These are phyloP conservation scores for Emericellopsis terricola DNA, from an alignment of 495 filamentous ascomycete genomes.

Conservation along the genomic window DNA sequence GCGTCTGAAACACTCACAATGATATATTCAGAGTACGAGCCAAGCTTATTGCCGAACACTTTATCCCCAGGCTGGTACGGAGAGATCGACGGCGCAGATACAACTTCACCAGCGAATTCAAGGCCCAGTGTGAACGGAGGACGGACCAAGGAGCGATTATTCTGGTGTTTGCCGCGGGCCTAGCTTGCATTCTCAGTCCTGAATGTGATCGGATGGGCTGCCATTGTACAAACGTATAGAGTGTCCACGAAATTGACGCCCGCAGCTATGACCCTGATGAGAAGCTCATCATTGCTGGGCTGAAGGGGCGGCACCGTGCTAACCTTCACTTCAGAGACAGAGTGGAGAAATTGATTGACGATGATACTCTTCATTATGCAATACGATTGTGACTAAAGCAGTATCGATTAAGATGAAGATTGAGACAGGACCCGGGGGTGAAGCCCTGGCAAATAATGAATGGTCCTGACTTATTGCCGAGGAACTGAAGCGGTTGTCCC, in stretches of 20 bases:
- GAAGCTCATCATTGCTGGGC: constrained; percentile 5
- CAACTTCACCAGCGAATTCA: constrained; percentile 12
- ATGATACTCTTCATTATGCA: constrained; percentile 8
- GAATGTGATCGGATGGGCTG: constrained; percentile 1
- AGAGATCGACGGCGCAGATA: constrained; percentile 4
- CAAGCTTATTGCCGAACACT: constrained; percentile 8
- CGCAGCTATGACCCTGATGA: constrained; percentile 7
- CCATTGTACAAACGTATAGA: constrained; percentile 4
- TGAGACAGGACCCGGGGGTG: no score
- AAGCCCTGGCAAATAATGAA: no score
- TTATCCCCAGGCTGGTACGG: constrained; percentile 6
- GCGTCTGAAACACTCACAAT: constrained; percentile 4
- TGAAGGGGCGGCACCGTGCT: constrained; percentile 6
- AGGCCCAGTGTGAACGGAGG: constrained; percentile 17
- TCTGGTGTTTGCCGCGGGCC: constrained; percentile 19
- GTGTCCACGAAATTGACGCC: constrained; percentile 10
- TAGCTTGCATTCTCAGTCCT: no score
- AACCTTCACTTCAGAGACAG: constrained; percentile 6
- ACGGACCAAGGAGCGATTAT: constrained; percentile 13
- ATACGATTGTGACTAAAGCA: no score
- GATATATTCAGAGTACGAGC: constrained; percentile 6
- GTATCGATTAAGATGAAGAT: no score
- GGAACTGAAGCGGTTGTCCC: no score
- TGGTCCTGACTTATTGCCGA: no score
- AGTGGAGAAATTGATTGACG: constrained; percentile 7